These are phyloP conservation scores for Xylariaceae sp. DNA, from an alignment of 2,329 filamentous ascomycete genomes.

Conservation along the genomic window DNA sequence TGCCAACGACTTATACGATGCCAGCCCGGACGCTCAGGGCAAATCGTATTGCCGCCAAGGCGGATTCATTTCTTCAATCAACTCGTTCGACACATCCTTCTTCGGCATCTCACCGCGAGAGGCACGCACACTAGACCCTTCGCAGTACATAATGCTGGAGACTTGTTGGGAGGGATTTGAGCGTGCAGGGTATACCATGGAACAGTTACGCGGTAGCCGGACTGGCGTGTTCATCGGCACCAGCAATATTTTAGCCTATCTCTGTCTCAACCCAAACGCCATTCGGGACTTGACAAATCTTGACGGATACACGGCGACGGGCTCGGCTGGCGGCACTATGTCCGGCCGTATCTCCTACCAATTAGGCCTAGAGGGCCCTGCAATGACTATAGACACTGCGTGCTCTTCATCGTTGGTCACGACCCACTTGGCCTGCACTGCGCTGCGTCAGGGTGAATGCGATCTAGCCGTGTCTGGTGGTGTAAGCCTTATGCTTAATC, in stretches of 20 bases:
- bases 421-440: conserved; percentile 25
- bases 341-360: conserved; percentile 33
- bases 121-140: neutral
- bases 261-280: conserved; percentile 13
- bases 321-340: conserved; percentile 29
- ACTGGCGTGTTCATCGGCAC: conserved; percentile 34
- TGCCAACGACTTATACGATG: conserved; percentile 13
- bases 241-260: conserved; percentile 29
- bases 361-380: conserved; percentile 31
- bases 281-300: conserved; percentile 20
- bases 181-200: conserved; percentile 19
- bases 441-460: conserved; percentile 1
- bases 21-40: conserved; percentile 12
- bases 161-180: conserved; percentile 18
- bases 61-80: conserved; percentile 16
- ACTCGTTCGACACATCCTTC: conserved; percentile 18
- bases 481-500: conserved; percentile 30
- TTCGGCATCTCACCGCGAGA: conserved; percentile 12
- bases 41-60: neutral
- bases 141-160: conserved; percentile 11
- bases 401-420: neutral
- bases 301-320: conserved; percentile 33
- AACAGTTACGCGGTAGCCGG: conserved; percentile 29
- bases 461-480: too few species aligned
- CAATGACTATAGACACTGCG: conserved; percentile 35